Percentiles rank a stretch among this genome's conserved stretches.
phyloP scores from a whole-genome alignment of 179 eudicot genomes.

The Camellia oleifera region DNA sequence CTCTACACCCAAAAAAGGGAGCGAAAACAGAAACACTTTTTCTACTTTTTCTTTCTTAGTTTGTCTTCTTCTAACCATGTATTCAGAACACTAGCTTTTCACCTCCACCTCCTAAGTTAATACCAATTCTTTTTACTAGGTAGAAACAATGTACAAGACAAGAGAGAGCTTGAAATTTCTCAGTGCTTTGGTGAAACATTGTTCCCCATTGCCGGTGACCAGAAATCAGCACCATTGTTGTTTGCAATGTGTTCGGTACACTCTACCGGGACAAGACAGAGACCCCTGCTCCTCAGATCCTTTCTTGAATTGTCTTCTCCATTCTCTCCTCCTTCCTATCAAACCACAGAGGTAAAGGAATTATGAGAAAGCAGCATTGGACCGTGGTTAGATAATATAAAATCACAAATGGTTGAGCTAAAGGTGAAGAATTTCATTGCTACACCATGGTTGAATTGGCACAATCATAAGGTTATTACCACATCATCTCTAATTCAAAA shows the following conservation, averaged over 20 bases:
- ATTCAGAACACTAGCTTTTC: not conserved
- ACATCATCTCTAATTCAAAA: too few relatives aligned
- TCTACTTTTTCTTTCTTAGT: not conserved
- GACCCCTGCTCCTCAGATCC: slow-evolving; percentile 41
- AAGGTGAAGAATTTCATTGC: too few relatives aligned
- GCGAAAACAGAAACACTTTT: not conserved
- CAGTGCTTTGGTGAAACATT: slow-evolving; percentile 8
- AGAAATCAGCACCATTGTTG: slow-evolving; percentile 55
- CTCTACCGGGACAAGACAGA: slow-evolving; percentile 53
- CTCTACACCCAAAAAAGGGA: not conserved
- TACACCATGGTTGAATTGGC: too few relatives aligned
- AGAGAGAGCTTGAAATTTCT: not conserved
- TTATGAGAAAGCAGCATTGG: not conserved
- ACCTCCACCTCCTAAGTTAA: too few relatives aligned
- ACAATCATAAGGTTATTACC: too few relatives aligned
- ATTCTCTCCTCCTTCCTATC: slow-evolving; percentile 29
- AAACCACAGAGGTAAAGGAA: not conserved
- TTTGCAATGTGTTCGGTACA: slow-evolving; percentile 30
- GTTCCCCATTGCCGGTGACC: slow-evolving; percentile 45
- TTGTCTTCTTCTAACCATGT: not conserved
- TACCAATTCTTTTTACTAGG: not conserved
- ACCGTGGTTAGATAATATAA: too few relatives aligned
- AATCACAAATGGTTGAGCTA: too few relatives aligned
- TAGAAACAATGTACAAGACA: not conserved
- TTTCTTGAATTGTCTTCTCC: slow-evolving; percentile 14